Conservation (phyloP, 306 rosid genomes). For the Fragaria vesca region DNA sequence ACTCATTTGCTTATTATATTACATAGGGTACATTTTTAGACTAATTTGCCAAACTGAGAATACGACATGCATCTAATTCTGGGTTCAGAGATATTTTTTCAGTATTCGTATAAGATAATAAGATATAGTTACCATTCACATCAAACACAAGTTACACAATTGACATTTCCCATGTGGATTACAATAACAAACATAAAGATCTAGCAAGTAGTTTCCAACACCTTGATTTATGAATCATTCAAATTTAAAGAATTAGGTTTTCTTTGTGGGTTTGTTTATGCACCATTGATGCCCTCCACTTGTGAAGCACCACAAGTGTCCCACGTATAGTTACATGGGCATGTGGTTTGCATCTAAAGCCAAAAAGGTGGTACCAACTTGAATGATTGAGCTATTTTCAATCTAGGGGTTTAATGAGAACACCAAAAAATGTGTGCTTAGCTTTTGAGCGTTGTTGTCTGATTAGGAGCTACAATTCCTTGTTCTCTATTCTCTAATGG, state of each 20-base stretch:
- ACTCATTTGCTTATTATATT: neutral
- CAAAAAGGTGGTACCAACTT: neutral
- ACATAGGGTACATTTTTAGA: neutral
- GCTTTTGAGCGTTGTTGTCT: neutral
- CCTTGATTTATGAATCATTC: neutral
- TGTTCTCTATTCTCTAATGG: neutral
- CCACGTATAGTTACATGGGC: neutral
- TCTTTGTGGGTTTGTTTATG: neutral
- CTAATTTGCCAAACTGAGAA: neutral
- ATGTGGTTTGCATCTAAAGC: neutral
- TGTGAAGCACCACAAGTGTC: neutral
- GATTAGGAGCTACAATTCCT: neutral
- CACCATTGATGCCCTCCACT: conserved; percentile 2
- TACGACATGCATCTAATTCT: neutral
- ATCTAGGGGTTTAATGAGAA: neutral
- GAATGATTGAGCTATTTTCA: neutral
- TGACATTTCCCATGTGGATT: neutral
- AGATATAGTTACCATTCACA: neutral
- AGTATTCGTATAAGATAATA: neutral
- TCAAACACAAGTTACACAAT: neutral
- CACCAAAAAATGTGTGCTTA: neutral
- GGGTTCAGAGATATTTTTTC: neutral
- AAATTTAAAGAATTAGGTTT: neutral
- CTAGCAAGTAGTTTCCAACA: neutral
- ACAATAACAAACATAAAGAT: no score